Evolutionary conservation across 768 basidiomycete genomes (phyloP).

Genomic region (Lyophyllum decastes): DNA sequence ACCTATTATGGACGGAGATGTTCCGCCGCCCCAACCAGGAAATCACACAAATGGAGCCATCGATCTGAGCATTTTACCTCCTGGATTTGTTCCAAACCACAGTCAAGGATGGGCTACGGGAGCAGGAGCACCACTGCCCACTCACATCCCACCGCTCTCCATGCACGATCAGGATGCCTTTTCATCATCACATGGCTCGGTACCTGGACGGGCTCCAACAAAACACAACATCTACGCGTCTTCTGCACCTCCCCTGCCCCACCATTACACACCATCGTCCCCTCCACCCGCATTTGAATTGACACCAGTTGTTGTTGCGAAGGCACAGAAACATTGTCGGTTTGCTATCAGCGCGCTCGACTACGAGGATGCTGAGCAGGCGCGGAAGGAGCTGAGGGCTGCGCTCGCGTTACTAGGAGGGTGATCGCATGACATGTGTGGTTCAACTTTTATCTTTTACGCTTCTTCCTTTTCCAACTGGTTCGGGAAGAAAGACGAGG

Average conservation of each 20-base stretch:
- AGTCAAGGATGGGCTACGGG: constrained; percentile 6
- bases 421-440: constrained; percentile 20
- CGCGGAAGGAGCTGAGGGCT: constrained; percentile 75
- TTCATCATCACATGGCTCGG: background rate
- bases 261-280: constrained; percentile 22
- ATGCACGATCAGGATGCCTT: constrained; percentile 3
- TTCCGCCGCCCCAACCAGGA: constrained; percentile 1
- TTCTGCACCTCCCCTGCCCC: constrained; percentile 14
- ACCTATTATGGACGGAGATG: background rate
- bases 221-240: constrained; percentile 8
- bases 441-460: background rate
- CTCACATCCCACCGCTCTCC: background rate
- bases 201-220: constrained; percentile 17
- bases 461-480: constrained; percentile 3
- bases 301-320: constrained; percentile 64
- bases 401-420: constrained; percentile 72
- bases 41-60: background rate
- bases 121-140: background rate
- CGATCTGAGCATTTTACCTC: constrained; percentile 12
- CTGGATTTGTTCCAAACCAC: constrained; percentile 19
- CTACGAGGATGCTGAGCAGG: constrained; percentile 90
- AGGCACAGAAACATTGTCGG: constrained; percentile 87
- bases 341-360: constrained; percentile 96
- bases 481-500: background rate
- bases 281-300: constrained; percentile 43